A percentile compares a stretch with the other conserved stretches of the same genome.
These are phyloP conservation scores for Striga asiatica DNA, from an alignment of 257 asterid species.

Conservation along the genomic window DNA sequence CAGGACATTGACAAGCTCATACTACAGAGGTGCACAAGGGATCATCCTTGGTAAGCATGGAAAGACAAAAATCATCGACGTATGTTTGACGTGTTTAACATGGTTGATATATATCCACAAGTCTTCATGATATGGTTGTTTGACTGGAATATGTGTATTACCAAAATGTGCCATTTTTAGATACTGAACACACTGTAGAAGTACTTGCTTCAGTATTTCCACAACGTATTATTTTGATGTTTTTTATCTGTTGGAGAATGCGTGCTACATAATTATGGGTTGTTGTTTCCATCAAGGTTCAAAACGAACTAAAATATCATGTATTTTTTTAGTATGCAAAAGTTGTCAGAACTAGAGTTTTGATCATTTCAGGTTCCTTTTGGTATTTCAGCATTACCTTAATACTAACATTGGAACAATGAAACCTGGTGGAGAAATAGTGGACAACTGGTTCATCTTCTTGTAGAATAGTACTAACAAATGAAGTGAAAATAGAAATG, in stretches of 20 bases:
- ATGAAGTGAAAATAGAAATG: no score
- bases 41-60: constrained; percentile 59
- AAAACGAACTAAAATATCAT: neutral
- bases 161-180: neutral
- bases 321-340: neutral
- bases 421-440: constrained; percentile 6
- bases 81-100: neutral
- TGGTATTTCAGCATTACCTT: neutral
- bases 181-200: no score
- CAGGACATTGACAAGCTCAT: constrained; percentile 57
- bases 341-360: neutral
- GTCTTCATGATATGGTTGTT: neutral
- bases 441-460: no score
- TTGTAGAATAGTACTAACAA: no score
- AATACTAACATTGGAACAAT: neutral
- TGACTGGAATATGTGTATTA: neutral
- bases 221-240: neutral
- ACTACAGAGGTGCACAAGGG: constrained; percentile 50
- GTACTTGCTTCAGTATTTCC: no score
- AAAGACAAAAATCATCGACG: constrained; percentile 6
- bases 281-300: neutral
- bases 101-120: neutral
- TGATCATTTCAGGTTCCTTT: neutral
- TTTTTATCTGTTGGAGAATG: neutral
- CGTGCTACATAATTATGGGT: neutral